Percentiles rank a stretch among this genome's conserved stretches.
phyloP scores from a whole-genome alignment of 2,329 filamentous ascomycete species.

The Thielaviopsis ethacetica region DNA sequence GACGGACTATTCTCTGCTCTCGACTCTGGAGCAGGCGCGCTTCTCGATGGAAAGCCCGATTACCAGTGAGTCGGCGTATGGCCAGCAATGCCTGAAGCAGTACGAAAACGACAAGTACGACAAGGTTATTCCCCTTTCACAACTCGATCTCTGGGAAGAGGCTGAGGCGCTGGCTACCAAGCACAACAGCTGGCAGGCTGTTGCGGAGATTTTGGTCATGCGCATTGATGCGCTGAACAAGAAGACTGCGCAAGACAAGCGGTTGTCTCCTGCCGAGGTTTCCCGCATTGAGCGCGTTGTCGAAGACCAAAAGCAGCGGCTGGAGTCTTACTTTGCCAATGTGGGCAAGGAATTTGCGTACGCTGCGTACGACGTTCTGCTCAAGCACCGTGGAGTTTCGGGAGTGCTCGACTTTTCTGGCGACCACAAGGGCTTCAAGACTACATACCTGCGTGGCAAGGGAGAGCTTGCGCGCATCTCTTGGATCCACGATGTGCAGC shows the following conservation, averaged over 20 bases:
- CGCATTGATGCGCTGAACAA: constrained; percentile 28
- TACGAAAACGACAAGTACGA: constrained; percentile 35
- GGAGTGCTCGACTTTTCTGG: constrained; percentile 54
- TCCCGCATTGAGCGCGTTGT: constrained; percentile 21
- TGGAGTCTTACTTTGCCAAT: constrained; percentile 38
- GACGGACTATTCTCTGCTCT: constrained; percentile 38
- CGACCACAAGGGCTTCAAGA: constrained; percentile 55
- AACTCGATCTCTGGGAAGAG: constrained; percentile 39
- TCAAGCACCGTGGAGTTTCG: constrained; percentile 48
- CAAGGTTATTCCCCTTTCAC: constrained; percentile 36
- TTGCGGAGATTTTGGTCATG: constrained; percentile 39
- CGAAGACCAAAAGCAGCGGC: constrained; percentile 27
- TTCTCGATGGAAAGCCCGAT: constrained; percentile 32
- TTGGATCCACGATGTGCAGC: constrained; percentile 87
- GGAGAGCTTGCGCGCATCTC: constrained; percentile 60
- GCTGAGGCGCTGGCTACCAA: constrained; percentile 42
- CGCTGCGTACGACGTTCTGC: constrained; percentile 65
- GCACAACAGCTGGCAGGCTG: constrained; percentile 35
- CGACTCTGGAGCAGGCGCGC: constrained; percentile 35
- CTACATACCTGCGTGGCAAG: constrained; percentile 58
- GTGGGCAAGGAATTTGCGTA: constrained; percentile 54
- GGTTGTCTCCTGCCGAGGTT: constrained; percentile 17
- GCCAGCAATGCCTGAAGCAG: constrained; percentile 29
- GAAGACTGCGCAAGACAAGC: constrained; percentile 16
- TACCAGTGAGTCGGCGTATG: constrained; percentile 24